Evolutionary conservation across 2,329 filamentous ascomycete genomes (phyloP), one percentile per base, ranked within the genome.

Genomic region (Epichloe typhina): DNA sequence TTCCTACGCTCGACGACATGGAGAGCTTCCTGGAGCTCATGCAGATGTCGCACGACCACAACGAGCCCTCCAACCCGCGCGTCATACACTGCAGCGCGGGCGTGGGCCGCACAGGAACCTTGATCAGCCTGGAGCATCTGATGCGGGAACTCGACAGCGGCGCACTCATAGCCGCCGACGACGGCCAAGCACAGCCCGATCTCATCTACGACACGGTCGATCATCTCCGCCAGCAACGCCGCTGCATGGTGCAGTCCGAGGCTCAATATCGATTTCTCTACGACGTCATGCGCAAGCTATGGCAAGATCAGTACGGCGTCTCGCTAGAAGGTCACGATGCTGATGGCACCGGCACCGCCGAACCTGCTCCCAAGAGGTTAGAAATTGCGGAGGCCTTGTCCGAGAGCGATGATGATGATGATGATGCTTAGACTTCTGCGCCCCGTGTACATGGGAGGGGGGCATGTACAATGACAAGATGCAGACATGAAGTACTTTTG

Each of bases 181-280:
- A 5, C 13, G 13, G n/a, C 5, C 56, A 56, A 0, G 89, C 96
- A 60, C 77, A 84, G 39, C 4, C 17, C 19, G 90, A 97, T 60
- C 77, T 84, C 3, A 76, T 98, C 40, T 86, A 82, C 57, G 76
- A 85, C 17, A 85, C 86, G 0, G 90, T 98, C 50, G 84, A 95
- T 59, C 69, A 72, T 53, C 75, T 98, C 50, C 79, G 93, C 43
- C 80, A 91, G 65, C 93, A 98, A 72, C 79, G 93, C 17, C 86
- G 88, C 71, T 87, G 84, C 68, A 98, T 98, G 93, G 93, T 98
- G 5, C 93, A 97, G 69, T 84, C 86, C 44, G 86, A 91, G 59
- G 65, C 76, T 46, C 93, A 98, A 65, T 93, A 86, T 60, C 69
- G 79, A 38, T 96, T 97, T 64, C 79, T 98, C 52, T 97, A 98